Percentiles rank a stretch among this genome's conserved stretches.
phyloP scores from a whole-genome alignment of 495 filamentous ascomycete genomes.

The Talaromyces proteolyticus region DNA sequence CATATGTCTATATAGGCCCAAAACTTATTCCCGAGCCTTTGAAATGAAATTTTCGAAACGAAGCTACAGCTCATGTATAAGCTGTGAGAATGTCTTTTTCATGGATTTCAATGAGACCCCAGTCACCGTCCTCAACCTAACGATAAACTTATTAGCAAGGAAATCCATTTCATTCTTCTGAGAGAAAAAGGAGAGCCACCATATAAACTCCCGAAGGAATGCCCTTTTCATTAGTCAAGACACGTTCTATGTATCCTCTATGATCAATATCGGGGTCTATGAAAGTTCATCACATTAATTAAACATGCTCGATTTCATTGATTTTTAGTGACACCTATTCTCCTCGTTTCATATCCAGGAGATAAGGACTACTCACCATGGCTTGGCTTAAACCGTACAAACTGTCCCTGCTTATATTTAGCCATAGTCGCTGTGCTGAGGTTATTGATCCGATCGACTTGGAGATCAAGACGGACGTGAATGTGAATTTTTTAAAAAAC shows the following conservation, averaged over 20 bases:
- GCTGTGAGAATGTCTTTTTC: conserved; percentile 1
- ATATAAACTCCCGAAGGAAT: conserved; percentile 1
- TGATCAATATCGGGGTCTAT: conserved; percentile 5
- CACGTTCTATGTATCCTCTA: conserved; percentile 1
- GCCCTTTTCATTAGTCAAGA: conserved; percentile 2
- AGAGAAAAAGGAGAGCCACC: neutral
- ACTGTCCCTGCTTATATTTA: neutral
- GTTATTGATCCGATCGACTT: neutral
- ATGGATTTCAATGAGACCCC: conserved; percentile 1
- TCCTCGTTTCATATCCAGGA: neutral
- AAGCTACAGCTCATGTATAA: conserved; percentile 2
- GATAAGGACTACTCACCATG: neutral
- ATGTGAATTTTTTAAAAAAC: too few species aligned
- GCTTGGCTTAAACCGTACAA: conserved; percentile 3
- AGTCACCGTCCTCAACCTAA: conserved; percentile 6
- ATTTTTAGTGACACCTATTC: too few species aligned
- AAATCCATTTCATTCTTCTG: neutral
- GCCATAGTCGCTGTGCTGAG: conserved; percentile 4
- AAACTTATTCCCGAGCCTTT: too few species aligned
- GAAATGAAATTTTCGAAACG: too few species aligned
- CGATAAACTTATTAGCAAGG: neutral
- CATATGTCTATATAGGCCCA: too few species aligned
- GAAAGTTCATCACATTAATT: too few species aligned
- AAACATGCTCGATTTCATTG: too few species aligned
- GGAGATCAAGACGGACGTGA: neutral